Base-by-base conservation (phyloP, 2,329 filamentous ascomycete genomes). In the Colletotrichum chrysophilum region DNA sequence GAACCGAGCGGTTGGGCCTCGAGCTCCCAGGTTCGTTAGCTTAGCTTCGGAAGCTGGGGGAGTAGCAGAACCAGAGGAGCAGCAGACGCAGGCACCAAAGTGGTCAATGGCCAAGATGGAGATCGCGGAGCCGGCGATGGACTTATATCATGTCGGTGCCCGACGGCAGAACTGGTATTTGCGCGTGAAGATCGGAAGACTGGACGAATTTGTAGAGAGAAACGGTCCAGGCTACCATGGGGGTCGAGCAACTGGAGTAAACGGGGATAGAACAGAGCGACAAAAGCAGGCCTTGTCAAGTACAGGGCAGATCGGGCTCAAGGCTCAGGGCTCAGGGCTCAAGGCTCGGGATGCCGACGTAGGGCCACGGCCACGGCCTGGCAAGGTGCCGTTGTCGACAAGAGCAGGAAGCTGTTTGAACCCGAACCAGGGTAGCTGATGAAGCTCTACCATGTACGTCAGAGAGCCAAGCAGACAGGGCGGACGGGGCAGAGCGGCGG, bases 141-240 rank as follows among this genome's bases (percentile, higher is more conserved):
- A 75, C 68, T 75, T 75, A 75, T 75, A 75, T 72, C 36, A 72
- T 67, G 69, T 75, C 72, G 72, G 69, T 72, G 72, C 69, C 69
- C 69, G 68, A 75, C 72, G 72, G 72, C 48, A 75, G 52, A 75
- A 55, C 72, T 75, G 72, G 62, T 75, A 75, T 67, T 75, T 71
- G 68, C 18, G 21, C 52, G 71, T 66, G 67, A 75, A 72, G 69
- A 71, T 75, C 62, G 72, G 68, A 55, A 72, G 36, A 72, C 72
- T 75, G 68, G 72, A 75, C 36, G 72, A 75, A 71, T 70, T 72
- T 61, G 28, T 61, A 61, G 58, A 43, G 52, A 34, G 48, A 66
- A 52, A 70, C 55, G 58, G 66, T 56, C 71, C 71, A 70, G 66
- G 66, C 66, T 69, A 64, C 58, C 43, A 38, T 26, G 71, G 26